A percentile compares a stretch with the other conserved stretches of the same genome.
phyloP scores from a whole-genome alignment of 1,284 basidiomycete species.

The Rhodofomes roseus region DNA sequence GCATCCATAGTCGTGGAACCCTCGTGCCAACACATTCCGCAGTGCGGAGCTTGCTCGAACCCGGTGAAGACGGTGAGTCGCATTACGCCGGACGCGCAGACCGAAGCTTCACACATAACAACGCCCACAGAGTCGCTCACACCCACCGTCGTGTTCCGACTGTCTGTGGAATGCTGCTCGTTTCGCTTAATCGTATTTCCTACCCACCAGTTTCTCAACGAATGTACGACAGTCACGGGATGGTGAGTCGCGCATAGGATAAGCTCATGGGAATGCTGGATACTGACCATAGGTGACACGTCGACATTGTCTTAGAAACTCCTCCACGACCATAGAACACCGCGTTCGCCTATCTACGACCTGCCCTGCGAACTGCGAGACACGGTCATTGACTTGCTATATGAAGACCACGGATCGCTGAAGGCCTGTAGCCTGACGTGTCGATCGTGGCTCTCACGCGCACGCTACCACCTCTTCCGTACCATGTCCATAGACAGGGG shows the following conservation, averaged over 20 bases:
- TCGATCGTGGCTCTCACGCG: slow-evolving; percentile 31
- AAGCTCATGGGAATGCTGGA: neutral
- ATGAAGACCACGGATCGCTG: slow-evolving; percentile 24
- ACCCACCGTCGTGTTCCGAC: neutral
- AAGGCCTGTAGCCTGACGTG: slow-evolving; percentile 31
- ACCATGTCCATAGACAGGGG: slow-evolving; percentile 15
- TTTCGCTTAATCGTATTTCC: neutral
- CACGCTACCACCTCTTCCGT: slow-evolving; percentile 30
- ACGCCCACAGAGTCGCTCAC: neutral
- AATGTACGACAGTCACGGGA: neutral
- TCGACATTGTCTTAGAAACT: neutral
- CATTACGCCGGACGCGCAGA: neutral
- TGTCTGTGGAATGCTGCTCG: neutral
- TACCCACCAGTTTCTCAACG: neutral
- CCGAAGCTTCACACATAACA: neutral
- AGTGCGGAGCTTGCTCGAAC: neutral
- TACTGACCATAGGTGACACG: neutral
- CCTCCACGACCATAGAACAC: neutral
- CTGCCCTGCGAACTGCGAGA: slow-evolving; percentile 31
- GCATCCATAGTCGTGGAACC: no score
- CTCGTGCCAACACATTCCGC: no score
- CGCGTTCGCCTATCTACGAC: neutral
- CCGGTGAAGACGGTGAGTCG: neutral
- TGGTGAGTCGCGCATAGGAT: neutral
- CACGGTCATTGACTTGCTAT: slow-evolving; percentile 28